phyloP scores from a whole-genome alignment of 2,329 filamentous ascomycete genomes.

The Alternaria dauci region DNA sequence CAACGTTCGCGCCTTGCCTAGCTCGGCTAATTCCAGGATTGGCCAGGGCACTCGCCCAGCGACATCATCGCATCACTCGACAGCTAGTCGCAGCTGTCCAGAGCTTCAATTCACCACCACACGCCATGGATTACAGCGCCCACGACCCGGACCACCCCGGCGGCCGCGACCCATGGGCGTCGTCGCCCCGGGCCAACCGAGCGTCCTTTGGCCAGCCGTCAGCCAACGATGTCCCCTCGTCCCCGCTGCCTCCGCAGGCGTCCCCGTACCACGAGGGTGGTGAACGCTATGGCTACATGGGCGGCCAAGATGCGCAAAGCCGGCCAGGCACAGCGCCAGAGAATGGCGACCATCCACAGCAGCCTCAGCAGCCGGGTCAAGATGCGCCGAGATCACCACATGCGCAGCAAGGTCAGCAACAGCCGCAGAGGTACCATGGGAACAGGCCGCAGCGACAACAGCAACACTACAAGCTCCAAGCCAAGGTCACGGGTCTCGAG shows the following conservation, averaged over 20 bases:
- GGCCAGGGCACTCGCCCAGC: constrained; percentile 14
- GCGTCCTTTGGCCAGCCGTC: constrained; percentile 58
- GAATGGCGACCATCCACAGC: constrained; percentile 47
- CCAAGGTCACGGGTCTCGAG: constrained; percentile 93
- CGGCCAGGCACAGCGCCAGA: constrained; percentile 40
- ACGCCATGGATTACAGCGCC: constrained; percentile 70
- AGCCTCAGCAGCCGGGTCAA: constrained; percentile 42
- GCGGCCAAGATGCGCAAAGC: constrained; percentile 39
- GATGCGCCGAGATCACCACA: constrained; percentile 38
- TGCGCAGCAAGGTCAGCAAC: constrained; percentile 47
- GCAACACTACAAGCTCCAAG: constrained; percentile 84
- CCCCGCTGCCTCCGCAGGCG: constrained; percentile 52
- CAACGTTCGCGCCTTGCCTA: constrained; percentile 38
- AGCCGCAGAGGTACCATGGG: constrained; percentile 58
- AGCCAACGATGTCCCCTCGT: constrained; percentile 51
- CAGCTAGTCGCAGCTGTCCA: constrained; percentile 29
- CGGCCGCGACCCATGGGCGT: constrained; percentile 70
- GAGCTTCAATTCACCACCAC: constrained; percentile 33
- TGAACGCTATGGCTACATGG: constrained; percentile 48
- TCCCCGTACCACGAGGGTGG: constrained; percentile 50
- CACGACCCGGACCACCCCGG: constrained; percentile 66
- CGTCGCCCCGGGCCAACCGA: constrained; percentile 63
- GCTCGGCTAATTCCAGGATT: constrained; percentile 30
- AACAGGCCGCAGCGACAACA: constrained; percentile 57
- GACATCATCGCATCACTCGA: constrained; percentile 30